Evolutionary conservation across 2,329 filamentous ascomycete genomes (phyloP), one percentile per base, ranked within the genome.

Genomic region (Neofusicoccum cordaticola): DNA sequence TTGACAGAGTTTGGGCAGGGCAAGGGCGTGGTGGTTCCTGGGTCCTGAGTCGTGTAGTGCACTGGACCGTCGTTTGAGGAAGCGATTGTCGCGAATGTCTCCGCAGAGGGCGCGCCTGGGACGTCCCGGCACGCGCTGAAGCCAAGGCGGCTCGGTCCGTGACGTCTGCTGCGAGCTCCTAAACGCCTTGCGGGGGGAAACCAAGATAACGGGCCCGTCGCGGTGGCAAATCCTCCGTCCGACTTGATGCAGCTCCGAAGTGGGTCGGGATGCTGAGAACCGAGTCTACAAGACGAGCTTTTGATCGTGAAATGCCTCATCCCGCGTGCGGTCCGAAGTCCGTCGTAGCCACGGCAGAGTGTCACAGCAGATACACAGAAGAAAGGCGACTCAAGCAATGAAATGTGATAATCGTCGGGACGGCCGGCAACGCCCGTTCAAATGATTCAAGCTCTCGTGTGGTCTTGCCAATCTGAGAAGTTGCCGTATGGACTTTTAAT

Each of bases 131-230:
- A 31, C n/a, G 52, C 52, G 22, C 52, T 41, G 52, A 57, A 57
- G 52, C 52, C 39, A 57, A 57, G 52, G 37, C 52, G 52, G 52
- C 52, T 57, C 52, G 52, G 52, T 57, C 52, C 52, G 52, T 34
- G 52, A 57, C 52, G 52, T 44, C 39, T 44, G 52, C 37, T 57
- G 52, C 37, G 15, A 57, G 39, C 52, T 44, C 52, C 39, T 13
- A 44, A 44, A 42, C 52, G 39, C 37, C 35, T 31, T 57, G 22
- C 39, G 52, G 52, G 39, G 39, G 12, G 41, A 27, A 41, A 35
- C 35, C 13, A 56, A 56, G 51, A 41, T 50, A 15, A 39, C 37
- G 51, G 51, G n/a, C 37, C 34, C 35, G 51, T 56, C 34, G 52
- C 37, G 22, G 52, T 57, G 52, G 52, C 39, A 57, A 57, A 57